Conservation (phyloP, 169 alveolate species). For the Eimeria praecox region DNA sequence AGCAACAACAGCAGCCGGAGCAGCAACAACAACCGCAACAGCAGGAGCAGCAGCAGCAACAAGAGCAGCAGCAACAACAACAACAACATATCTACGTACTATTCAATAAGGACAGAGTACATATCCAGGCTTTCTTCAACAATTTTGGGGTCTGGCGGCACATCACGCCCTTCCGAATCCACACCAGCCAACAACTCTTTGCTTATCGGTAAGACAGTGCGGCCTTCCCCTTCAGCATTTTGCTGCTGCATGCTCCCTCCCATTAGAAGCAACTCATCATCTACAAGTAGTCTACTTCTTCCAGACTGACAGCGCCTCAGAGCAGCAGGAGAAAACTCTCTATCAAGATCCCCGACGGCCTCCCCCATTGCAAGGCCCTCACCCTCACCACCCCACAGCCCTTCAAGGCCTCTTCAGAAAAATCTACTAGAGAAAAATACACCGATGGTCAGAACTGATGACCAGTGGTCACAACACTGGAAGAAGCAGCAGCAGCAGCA, state of each 20-base stretch:
- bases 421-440: too few species aligned
- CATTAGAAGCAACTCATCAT: neutral
- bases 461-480: too few species aligned
- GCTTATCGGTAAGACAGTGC: slow-evolving; percentile 45
- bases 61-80: neutral
- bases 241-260: neutral
- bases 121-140: slow-evolving; percentile 14
- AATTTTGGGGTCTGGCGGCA: neutral
- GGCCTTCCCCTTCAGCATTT: neutral
- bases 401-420: too few species aligned
- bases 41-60: neutral
- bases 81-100: slow-evolving; percentile 2
- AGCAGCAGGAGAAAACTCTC: neutral
- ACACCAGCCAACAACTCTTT: slow-evolving; percentile 31
- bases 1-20: neutral
- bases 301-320: neutral
- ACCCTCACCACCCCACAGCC: too few species aligned
- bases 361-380: too few species aligned
- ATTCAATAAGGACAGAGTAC: slow-evolving; percentile 61
- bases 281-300: neutral
- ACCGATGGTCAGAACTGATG: too few species aligned
- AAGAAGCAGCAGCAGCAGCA: too few species aligned
- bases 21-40: neutral
- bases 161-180: slow-evolving; percentile 23
- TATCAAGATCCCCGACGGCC: neutral